These are phyloP conservation scores for Exophiala sideris DNA, from an alignment of 2,329 filamentous ascomycete species.

Conservation along the genomic window DNA sequence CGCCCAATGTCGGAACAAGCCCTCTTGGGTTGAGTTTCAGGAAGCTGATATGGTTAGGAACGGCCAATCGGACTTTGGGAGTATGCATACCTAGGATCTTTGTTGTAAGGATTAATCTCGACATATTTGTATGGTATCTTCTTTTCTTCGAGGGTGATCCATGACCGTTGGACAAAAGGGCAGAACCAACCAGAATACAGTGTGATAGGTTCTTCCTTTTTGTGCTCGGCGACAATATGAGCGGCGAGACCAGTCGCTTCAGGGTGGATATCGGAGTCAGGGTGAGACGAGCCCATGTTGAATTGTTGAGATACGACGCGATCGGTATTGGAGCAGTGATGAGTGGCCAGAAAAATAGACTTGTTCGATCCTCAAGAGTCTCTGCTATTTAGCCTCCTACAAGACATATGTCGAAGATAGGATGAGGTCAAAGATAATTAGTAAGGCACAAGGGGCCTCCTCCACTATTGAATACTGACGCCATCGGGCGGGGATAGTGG, in stretches of 20 bases:
- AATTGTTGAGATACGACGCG: constrained; percentile 7
- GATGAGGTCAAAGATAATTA: no score
- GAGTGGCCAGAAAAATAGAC: no score
- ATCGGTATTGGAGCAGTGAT: neutral
- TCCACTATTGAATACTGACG: no score
- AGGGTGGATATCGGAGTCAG: constrained; percentile 44
- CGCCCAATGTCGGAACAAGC: constrained; percentile 65
- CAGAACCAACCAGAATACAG: constrained; percentile 76
- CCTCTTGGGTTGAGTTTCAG: constrained; percentile 71
- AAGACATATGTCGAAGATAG: no score
- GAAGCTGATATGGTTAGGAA: constrained; percentile 41
- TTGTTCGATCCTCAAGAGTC: neutral
- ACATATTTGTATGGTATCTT: constrained; percentile 70
- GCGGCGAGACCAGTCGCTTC: constrained; percentile 46
- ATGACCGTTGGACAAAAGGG: constrained; percentile 64
- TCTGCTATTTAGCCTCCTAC: neutral
- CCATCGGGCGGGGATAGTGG: no score
- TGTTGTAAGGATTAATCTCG: constrained; percentile 75
- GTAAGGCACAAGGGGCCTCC: no score
- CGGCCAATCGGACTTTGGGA: constrained; percentile 41
- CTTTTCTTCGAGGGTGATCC: constrained; percentile 73
- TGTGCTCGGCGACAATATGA: constrained; percentile 35
- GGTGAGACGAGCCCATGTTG: constrained; percentile 28
- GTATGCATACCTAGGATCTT: constrained; percentile 37
- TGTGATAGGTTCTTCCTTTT: constrained; percentile 45